Evolutionary conservation across 306 rosid genomes (phyloP), one percentile per base, ranked within the genome.

Genomic region (Glycine tomentella): DNA sequence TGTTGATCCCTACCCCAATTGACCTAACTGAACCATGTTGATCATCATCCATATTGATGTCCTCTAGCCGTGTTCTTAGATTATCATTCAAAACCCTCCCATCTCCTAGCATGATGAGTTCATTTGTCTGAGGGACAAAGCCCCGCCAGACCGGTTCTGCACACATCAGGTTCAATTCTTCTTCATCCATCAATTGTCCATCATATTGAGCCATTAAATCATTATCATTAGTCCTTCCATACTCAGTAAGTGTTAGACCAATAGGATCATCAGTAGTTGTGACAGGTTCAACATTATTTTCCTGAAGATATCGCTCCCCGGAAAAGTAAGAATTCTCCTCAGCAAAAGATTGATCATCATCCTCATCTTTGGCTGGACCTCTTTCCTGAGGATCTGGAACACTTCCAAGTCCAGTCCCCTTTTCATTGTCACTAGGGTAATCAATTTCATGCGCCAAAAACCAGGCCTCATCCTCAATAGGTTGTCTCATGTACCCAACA

Each of bases 101-200:
- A 74, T 91, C 92, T 58, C 91, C 94, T 75, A 90, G 81, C 91
- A 93, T 84, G 84, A 93, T 68, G 52, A 91, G 90, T 64, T 93
- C 94, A 87, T 91, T 87, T 14, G 91, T 83, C 80, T 93, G 97
- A 70, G 97, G 87, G 45, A 93, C 97, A 88, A 93, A 93, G 56
- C 97, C 97, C 75, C 91, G 97, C 97, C 97, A 93, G 63, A 90
- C 91, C 40, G 97, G 94, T 80, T 91, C 97, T 69, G 97, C 83
- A 78, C 88, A 91, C 93, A 91, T 91, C 84, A 91, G 84, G 86
- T 82, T 91, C 67, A 93, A 73, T 71, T 93, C 97, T 82, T 91
- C 97, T 78, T 87, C 96, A 88, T 93, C 92, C 97, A 93, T 91
- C 90, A 91, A 86, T 70, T 89, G 96, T 55, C 97, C 96, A 83